phyloP scores from a whole-genome alignment of 352 stramenopile species.

The Poterioochromonas sp. region DNA sequence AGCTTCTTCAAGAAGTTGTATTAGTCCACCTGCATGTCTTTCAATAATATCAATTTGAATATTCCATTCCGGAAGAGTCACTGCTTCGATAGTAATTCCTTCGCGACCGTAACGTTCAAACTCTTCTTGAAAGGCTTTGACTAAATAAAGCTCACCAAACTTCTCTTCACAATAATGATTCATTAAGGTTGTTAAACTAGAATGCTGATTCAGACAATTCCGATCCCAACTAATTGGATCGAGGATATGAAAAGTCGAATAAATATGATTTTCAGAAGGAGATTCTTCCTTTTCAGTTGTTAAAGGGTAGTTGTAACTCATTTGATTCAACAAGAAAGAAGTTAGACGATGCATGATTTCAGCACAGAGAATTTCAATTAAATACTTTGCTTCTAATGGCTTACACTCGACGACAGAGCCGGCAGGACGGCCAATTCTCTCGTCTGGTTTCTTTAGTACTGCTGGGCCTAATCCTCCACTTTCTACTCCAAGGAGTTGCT shows the following conservation, averaged over 20 bases:
- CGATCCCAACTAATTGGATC: neutral
- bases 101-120: neutral
- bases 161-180: conserved; percentile 11
- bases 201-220: neutral
- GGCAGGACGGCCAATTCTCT: neutral
- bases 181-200: neutral
- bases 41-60: neutral
- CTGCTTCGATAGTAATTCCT: neutral
- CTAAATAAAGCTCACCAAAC: too few species aligned
- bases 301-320: neutral
- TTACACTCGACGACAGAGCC: neutral
- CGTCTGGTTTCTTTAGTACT: conserved; percentile 5
- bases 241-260: neutral
- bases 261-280: too few species aligned
- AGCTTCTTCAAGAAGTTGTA: neutral
- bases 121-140: neutral
- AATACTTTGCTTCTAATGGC: neutral
- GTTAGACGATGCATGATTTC: neutral
- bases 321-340: neutral
- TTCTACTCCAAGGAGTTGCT: neutral
- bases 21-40: neutral
- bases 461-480: neutral
- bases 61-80: neutral
- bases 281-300: neutral
- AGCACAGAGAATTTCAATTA: neutral